Base-by-base conservation (phyloP, 192 early-diverging fungal species). In the Coemansia sp. region DNA sequence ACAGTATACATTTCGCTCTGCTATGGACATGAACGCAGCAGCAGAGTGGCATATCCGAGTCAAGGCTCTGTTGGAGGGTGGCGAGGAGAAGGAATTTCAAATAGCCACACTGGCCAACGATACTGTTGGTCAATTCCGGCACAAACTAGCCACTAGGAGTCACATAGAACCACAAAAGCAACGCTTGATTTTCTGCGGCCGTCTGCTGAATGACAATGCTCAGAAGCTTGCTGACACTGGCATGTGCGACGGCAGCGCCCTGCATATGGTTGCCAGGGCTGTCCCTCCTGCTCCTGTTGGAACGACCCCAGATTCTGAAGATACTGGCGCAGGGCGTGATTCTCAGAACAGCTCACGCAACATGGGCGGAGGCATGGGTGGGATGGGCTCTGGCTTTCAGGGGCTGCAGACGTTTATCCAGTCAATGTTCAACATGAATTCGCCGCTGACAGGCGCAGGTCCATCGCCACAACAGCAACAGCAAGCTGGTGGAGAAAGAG, bases 181-280 rank as follows among this genome's bases (percentile, higher is more conserved):
- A 65, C 77, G 77, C 10, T 58, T 80, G 57, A 80, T 80, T 52
- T 80, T 68, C 68, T 53, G 54, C 62, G 77, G 77, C 14, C 77
- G 72, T 5, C 67, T 80, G 42, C 72, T 80, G 19, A 61, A 56
- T 20, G 69, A 74, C 57, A 65, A 80, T 39, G 46, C 64, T 2
- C 64, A 66, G 22, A 80, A 67, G 68, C 51, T 80, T 14, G 57
- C 33, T 17, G 77, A 80, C 33, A 65, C 57, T 7, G 77, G 77
- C 0, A 51, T 80, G 60, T 59, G 68, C 36, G 57, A 74, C 29
- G 77, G 68, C 68, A 63, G 72, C 36, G 71, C 77, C 42, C 25
- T 80, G 62, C 71, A 80, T 61, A 80, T 80, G 77, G 77, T 80
- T 33, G 68, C 72, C 7, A 55, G 71, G 20, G 54, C 67, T 39